Evolutionary conservation across 495 filamentous ascomycete species (phyloP).

Genomic region (Neurospora sp.): DNA sequence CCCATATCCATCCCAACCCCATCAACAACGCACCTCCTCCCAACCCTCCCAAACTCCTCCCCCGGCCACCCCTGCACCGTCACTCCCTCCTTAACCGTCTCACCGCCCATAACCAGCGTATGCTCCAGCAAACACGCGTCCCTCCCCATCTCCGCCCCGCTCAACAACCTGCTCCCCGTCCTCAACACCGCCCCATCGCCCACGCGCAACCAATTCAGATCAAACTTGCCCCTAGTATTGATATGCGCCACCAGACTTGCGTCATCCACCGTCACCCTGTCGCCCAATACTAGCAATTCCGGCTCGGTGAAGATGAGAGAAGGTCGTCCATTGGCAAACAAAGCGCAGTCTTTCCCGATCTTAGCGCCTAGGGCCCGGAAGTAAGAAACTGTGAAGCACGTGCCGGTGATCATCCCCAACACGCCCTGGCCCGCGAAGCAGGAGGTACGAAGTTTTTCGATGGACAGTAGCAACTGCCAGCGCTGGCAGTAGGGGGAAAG

Average conservation of each 20-base stretch:
- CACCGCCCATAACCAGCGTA: conserved; percentile 36
- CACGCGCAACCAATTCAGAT: conserved; percentile 30
- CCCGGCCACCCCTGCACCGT: conserved; percentile 42
- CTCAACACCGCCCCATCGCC: conserved; percentile 35
- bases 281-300: conserved; percentile 34
- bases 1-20: neutral
- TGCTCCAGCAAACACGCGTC: conserved; percentile 38
- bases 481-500: conserved; percentile 8
- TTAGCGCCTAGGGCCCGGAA: conserved; percentile 34
- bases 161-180: conserved; percentile 31
- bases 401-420: conserved; percentile 32
- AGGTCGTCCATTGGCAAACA: conserved; percentile 34
- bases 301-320: conserved; percentile 40
- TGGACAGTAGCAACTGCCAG: conserved; percentile 36
- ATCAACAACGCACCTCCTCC: neutral
- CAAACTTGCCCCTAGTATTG: conserved; percentile 27
- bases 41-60: conserved; percentile 10
- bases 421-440: conserved; percentile 34
- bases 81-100: conserved; percentile 30
- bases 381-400: conserved; percentile 28
- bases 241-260: conserved; percentile 35
- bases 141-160: conserved; percentile 31
- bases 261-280: conserved; percentile 37
- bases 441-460: conserved; percentile 32
- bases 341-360: conserved; percentile 35